These are phyloP conservation scores for Entomortierella beljakovae DNA, from an alignment of 192 early-diverging fungal species.

Conservation along the genomic window DNA sequence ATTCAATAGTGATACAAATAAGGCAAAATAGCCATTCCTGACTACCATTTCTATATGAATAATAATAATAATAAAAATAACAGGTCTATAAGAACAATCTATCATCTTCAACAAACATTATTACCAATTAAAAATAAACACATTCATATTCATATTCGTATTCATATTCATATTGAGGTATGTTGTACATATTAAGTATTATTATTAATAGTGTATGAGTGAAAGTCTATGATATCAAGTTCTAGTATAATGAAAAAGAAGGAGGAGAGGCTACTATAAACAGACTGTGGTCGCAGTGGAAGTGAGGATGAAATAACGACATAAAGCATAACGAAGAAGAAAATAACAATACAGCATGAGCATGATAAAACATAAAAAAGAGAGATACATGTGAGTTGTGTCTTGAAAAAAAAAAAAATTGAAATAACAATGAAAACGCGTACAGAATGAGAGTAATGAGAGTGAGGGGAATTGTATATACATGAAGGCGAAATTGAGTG, in stretches of 20 bases:
- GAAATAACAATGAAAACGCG: background rate
- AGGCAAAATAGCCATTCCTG: too few species aligned
- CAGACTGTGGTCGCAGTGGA: background rate
- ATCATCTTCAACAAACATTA: too few species aligned
- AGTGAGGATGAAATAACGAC: background rate
- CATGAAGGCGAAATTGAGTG: constrained; percentile 8
- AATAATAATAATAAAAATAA: too few species aligned
- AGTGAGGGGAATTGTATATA: constrained; percentile 1
- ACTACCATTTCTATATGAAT: too few species aligned
- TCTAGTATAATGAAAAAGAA: background rate
- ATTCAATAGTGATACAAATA: background rate
- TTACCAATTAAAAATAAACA: too few species aligned
- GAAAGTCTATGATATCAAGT: background rate
- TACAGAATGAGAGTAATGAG: background rate
- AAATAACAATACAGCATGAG: constrained; percentile 2
- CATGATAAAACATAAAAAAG: background rate
- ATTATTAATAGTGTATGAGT: background rate
- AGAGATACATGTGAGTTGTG: too few species aligned
- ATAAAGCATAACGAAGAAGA: background rate
- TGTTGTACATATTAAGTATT: constrained; percentile 12
- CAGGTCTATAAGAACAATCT: too few species aligned
- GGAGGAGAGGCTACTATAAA: background rate
- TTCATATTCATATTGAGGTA: too few species aligned
- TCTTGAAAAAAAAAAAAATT: background rate
- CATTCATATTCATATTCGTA: too few species aligned